Percentiles rank a stretch among this genome's conserved stretches.
phyloP scores from a whole-genome alignment of 2,329 filamentous ascomycete species.

The Ambrosiella cleistominuta region DNA sequence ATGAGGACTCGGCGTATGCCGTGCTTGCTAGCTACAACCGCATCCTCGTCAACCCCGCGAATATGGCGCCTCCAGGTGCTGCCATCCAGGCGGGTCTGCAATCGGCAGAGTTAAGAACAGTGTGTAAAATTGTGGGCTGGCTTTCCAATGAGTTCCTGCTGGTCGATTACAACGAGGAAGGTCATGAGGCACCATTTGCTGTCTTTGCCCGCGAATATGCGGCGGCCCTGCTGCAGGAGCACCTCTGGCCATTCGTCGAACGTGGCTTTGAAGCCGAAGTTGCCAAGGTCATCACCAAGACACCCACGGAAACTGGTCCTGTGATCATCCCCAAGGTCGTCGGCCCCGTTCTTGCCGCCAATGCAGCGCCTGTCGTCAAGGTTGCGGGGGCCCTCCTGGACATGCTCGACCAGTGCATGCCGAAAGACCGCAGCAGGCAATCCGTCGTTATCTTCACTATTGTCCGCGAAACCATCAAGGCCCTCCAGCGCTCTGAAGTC shows the following conservation, averaged over 20 bases:
- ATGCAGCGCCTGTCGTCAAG: slow-evolving; percentile 40
- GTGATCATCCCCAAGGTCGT: slow-evolving; percentile 34
- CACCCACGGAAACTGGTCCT: slow-evolving; percentile 27
- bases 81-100: slow-evolving; percentile 33
- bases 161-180: slow-evolving; percentile 37
- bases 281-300: slow-evolving; percentile 34
- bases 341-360: slow-evolving; percentile 34
- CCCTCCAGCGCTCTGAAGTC: slow-evolving; percentile 59
- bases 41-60: slow-evolving; percentile 34
- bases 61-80: slow-evolving; percentile 33
- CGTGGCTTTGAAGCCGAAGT: slow-evolving; percentile 37
- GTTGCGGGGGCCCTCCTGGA: slow-evolving; percentile 39
- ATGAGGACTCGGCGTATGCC: slow-evolving; percentile 32
- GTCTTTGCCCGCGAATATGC: slow-evolving; percentile 38
- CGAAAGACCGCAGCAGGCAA: slow-evolving; percentile 39
- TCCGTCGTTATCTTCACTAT: slow-evolving; percentile 48
- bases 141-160: slow-evolving; percentile 40
- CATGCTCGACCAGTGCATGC: slow-evolving; percentile 48
- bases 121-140: slow-evolving; percentile 40
- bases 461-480: slow-evolving; percentile 74
- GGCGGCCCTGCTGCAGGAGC: slow-evolving; percentile 36
- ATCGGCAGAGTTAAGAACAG: slow-evolving; percentile 27
- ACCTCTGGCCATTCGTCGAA: slow-evolving; percentile 41
- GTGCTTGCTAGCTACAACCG: slow-evolving; percentile 32
- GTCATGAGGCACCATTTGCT: slow-evolving; percentile 33